Evolutionary conservation across 164 flowering plant genomes (phyloP).

Genomic region (Cinnamomum micranthum): DNA sequence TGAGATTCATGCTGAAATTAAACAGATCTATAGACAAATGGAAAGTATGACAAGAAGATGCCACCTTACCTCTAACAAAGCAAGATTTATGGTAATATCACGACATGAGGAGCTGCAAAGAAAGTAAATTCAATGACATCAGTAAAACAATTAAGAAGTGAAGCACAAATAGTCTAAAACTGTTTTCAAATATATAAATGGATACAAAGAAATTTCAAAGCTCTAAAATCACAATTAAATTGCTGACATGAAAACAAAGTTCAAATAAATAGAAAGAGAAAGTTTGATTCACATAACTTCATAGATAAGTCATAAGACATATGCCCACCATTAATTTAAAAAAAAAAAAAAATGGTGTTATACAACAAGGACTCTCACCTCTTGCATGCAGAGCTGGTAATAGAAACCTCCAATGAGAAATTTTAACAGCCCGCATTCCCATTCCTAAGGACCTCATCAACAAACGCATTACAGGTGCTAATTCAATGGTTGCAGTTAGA

Average conservation of each 20-base stretch:
- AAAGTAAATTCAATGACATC: too few relatives aligned
- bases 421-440: not conserved
- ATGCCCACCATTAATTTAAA: not conserved
- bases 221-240: not conserved
- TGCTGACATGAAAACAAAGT: not conserved
- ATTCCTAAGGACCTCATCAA: not conserved
- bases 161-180: too few relatives aligned
- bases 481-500: not conserved
- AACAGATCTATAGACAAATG: too few relatives aligned
- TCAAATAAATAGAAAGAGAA: not conserved
- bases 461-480: too few relatives aligned
- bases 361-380: not conserved
- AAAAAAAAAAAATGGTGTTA: not conserved
- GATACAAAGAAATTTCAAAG: not conserved
- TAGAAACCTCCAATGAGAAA: not conserved
- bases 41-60: too few relatives aligned
- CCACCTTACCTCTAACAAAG: too few relatives aligned
- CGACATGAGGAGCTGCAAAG: too few relatives aligned
- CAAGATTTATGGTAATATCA: too few relatives aligned
- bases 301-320: not conserved
- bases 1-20: too few relatives aligned
- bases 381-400: not conserved
- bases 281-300: not conserved
- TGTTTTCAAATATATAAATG: not conserved
- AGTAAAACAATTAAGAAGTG: too few relatives aligned